Conservation (phyloP, 495 filamentous ascomycete species). For the Evernia prunastri region DNA sequence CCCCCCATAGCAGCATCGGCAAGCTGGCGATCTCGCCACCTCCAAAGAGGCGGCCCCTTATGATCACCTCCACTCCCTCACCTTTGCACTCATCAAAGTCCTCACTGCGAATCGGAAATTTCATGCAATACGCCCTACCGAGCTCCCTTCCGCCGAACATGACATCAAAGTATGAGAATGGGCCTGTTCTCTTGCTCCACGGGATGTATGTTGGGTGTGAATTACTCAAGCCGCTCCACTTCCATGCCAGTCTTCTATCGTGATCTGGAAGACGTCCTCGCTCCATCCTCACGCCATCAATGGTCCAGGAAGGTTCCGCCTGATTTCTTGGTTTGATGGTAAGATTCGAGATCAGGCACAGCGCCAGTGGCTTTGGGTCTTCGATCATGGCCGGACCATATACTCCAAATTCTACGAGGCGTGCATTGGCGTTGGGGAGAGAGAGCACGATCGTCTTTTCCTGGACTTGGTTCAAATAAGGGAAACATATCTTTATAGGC, state of each 20-base stretch:
- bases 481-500: not conserved
- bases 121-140: not conserved
- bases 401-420: constrained; percentile 5
- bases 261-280: not conserved
- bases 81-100: constrained; percentile 1
- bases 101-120: not conserved
- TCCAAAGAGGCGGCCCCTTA: not conserved
- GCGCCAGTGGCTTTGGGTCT: not conserved
- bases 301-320: not conserved
- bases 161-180: constrained; percentile 6
- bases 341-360: not conserved
- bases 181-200: constrained; percentile 10
- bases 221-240: not conserved
- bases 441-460: not conserved
- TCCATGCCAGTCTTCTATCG: constrained; percentile 1
- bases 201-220: not conserved
- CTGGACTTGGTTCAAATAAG: not conserved
- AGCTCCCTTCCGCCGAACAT: constrained; percentile 3
- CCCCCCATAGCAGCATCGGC: not conserved
- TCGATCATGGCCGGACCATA: not conserved
- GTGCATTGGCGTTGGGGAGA: not conserved
- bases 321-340: constrained; percentile 1
- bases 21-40: not conserved
- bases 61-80: not conserved
- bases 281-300: not conserved